Evolutionary conservation across 495 filamentous ascomycete species (phyloP).

Genomic region (Thozetella sp.): DNA sequence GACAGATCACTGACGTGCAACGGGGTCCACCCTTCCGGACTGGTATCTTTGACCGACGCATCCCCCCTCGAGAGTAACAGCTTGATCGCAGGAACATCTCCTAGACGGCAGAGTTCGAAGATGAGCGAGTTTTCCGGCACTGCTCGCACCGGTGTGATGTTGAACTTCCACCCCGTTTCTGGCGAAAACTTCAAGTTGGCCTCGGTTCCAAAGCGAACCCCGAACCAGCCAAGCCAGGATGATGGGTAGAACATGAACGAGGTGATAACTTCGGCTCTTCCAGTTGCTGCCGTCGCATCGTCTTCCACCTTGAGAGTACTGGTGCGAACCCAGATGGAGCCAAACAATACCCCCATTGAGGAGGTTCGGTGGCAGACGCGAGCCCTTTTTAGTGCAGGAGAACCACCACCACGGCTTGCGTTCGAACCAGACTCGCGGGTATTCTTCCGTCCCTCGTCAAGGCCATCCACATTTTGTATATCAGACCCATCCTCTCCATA

Average conservation of each 20-base stretch:
- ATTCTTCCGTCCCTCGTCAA: neutral
- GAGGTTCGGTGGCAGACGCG: neutral
- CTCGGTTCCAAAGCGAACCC: neutral
- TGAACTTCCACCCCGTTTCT: neutral
- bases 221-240: neutral
- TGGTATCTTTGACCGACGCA: neutral
- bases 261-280: neutral
- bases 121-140: neutral
- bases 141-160: neutral
- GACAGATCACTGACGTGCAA: neutral
- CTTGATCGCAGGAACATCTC: neutral
- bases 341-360: neutral
- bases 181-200: neutral
- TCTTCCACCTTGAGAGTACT: neutral
- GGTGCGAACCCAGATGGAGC: neutral
- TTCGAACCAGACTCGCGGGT: neutral
- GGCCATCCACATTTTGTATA: neutral
- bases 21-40: neutral
- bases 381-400: neutral
- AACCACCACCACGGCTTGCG: neutral
- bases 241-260: neutral
- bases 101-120: neutral
- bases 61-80: neutral
- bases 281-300: neutral
- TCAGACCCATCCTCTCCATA: neutral